phyloP scores from a whole-genome alignment of 306 rosid species.

The Chamaecrista fasciculata region DNA sequence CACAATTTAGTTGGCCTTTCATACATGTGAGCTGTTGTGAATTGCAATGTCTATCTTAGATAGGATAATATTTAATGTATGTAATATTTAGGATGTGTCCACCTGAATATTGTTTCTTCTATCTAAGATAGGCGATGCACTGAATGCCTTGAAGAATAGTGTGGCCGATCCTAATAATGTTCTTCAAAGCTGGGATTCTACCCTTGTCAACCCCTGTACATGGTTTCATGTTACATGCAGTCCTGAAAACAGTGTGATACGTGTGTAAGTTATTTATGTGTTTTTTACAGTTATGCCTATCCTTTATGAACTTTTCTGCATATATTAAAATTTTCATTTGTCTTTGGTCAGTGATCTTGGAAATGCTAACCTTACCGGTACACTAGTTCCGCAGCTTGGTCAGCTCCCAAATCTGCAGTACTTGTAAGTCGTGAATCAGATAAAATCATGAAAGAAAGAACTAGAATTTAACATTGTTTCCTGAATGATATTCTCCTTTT shows the following conservation, averaged over 20 bases:
- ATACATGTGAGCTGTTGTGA: neutral
- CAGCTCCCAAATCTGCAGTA: conserved; percentile 54
- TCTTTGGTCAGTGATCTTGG: conserved; percentile 63
- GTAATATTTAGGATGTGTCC: neutral
- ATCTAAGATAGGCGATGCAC: conserved; percentile 55
- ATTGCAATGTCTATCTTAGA: neutral
- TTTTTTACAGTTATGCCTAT: conserved; percentile 16
- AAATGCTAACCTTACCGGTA: conserved; percentile 66
- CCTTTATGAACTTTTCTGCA: neutral
- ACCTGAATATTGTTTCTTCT: neutral
- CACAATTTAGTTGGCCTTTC: neutral
- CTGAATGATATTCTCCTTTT: neutral
- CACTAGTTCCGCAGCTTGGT: conserved; percentile 61
- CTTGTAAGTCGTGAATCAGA: conserved; percentile 49
- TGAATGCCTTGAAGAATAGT: conserved; percentile 46
- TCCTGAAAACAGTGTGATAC: conserved; percentile 46
- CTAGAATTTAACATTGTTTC: neutral
- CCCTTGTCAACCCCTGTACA: conserved; percentile 69
- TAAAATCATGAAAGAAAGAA: neutral
- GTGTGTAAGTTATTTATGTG: conserved; percentile 54
- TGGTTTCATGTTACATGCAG: conserved; percentile 73
- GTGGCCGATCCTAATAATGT: conserved; percentile 52
- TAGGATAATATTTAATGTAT: neutral
- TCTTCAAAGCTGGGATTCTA: conserved; percentile 65
- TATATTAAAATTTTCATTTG: neutral